Conservation (phyloP, 129 eudicot genomes). For the Pseudognaphalium luteoalbum region DNA sequence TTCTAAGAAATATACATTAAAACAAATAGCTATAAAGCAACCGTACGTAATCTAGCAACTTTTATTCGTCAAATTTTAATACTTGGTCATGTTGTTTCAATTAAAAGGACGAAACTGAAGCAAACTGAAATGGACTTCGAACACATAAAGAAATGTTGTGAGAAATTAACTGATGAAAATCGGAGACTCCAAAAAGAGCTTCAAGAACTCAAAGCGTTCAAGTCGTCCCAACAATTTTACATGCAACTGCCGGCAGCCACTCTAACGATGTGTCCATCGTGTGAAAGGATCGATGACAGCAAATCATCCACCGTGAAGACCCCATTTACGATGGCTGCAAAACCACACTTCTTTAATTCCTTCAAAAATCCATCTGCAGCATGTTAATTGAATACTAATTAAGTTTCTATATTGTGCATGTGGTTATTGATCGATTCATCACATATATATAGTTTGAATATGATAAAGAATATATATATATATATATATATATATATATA, state of each 20-base stretch:
- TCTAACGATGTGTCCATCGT: conserved; percentile 90
- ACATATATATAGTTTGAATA: conserved; percentile 21
- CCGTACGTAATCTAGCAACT: not conserved
- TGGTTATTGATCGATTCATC: conserved; percentile 25
- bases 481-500: too few relatives aligned
- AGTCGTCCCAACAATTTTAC: conserved; percentile 58
- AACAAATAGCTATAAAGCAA: not conserved
- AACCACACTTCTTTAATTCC: conserved; percentile 55
- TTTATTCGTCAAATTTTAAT: not conserved
- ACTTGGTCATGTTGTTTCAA: conserved; percentile 1
- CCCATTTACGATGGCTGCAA: conserved; percentile 39
- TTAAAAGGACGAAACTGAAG: conserved; percentile 82
- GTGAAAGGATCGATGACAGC: conserved; percentile 66
- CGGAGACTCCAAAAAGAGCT: conserved; percentile 82
- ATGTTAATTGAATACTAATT: conserved; percentile 36
- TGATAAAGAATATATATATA: conserved; percentile 5
- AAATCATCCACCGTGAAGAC: conserved; percentile 30
- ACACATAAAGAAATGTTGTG: conserved; percentile 79
- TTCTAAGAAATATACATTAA: not conserved
- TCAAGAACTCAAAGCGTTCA: conserved; percentile 76
- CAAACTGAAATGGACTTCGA: conserved; percentile 96
- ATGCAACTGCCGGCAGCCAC: conserved; percentile 97
- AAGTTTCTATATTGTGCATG: not conserved
- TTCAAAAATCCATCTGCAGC: conserved; percentile 73
- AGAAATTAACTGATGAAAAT: conserved; percentile 74